A percentile compares a stretch with the other conserved stretches of the same genome.
Evolutionary conservation across 345 rosid genomes (phyloP).

Genomic region (Salix koriyanagi): DNA sequence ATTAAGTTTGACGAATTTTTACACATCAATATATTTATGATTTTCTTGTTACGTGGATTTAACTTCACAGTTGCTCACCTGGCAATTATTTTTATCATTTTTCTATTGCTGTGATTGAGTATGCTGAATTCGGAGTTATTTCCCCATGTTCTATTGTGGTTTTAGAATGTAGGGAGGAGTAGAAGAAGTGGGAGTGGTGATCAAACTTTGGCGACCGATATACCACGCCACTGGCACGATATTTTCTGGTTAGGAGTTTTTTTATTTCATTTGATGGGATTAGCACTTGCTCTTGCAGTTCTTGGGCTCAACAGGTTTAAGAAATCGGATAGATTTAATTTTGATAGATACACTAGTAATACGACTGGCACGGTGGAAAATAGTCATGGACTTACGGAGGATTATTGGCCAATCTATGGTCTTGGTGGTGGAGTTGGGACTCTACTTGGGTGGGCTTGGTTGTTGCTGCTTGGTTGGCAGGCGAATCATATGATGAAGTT

Average conservation of each 20-base stretch:
- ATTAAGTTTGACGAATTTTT: background rate
- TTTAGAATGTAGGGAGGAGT: conserved; percentile 63
- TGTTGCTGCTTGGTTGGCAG: conserved; percentile 65
- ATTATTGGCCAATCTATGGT: conserved; percentile 87
- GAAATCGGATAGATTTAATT: conserved; percentile 66
- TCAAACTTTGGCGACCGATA: conserved; percentile 40
- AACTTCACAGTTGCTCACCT: background rate
- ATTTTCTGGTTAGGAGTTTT: conserved; percentile 84
- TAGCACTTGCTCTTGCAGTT: conserved; percentile 55
- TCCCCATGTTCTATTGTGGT: background rate
- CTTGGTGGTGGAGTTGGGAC: conserved; percentile 76
- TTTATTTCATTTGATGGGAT: conserved; percentile 55
- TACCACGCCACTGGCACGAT: conserved; percentile 78
- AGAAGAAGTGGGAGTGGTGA: conserved; percentile 44
- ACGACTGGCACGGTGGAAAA: conserved; percentile 24
- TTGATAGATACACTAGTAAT: conserved; percentile 51
- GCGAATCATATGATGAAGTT: conserved; percentile 86
- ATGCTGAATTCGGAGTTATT: background rate
- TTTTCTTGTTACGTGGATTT: background rate
- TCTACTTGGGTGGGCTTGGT: conserved; percentile 71
- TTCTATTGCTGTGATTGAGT: background rate
- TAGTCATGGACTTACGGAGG: conserved; percentile 59
- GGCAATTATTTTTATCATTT: background rate
- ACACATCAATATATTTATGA: no score
- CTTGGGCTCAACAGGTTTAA: conserved; percentile 76